Evolutionary conservation across 129 eudicot genomes (phyloP), one percentile per base, ranked within the genome.

Genomic region (Erigeron canadensis): DNA sequence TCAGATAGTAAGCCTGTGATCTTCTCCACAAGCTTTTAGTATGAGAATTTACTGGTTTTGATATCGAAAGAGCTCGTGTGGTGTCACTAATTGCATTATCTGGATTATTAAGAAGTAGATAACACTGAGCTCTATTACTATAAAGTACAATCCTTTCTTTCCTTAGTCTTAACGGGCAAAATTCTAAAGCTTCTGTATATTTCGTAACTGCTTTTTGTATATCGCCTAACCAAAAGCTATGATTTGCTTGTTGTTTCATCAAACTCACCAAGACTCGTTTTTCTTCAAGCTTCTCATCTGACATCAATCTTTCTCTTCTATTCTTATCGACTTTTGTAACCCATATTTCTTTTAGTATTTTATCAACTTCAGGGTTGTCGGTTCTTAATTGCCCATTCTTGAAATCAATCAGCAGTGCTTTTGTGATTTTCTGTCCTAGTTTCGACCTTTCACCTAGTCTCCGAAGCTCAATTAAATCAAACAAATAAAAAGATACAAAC

Each of bases 1-100:
- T 89, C 82, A 85, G 80, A 65, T 89, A 91, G 67, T 89, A 92
- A 39, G 98, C 98, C 70, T 92, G 96, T 70, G 98, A 86, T 81
- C 98, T 86, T 70, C 90, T 85, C 98, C 98, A 92, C 13, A 92
- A 83, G 70, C 96, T 87, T 71, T 85, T 92, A 19, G 77, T 69
- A 63, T 92, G 98, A 62, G 91, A 89, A 44, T 89, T 89, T n/a
- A 81, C 70, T 21, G 94, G 96, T 16, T 61, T 73, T 5, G 87
- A 77, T 42, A 92, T 87, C 58, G 85, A 92, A 67, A 92, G 87
- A 64, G 96, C 96, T 80, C 90, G 81, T 0, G 98, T 92, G 34
- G 98, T 71, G 73, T 92, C 95, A 61, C 96, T 85, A 47, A 92
- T 82, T 46, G 91, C 88, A 7, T 79, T 65, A 86, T 92, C 86